Evolutionary conservation across 108 stramenopile genomes (phyloP), one percentile per base, ranked within the genome.

Genomic region (Cyclotella kingstonii): DNA sequence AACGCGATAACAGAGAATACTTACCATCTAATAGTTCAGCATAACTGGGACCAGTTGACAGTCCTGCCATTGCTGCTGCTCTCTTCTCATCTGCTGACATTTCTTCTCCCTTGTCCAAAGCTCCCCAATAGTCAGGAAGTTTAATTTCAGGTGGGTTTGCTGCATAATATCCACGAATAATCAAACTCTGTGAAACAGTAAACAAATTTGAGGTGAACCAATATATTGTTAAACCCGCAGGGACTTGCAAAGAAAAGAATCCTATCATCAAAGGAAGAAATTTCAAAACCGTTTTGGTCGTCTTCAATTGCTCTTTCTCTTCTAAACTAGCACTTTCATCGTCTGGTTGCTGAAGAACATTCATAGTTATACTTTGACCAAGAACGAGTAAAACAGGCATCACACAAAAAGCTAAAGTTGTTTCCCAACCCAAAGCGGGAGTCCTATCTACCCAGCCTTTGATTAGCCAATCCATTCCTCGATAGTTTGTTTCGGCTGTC

Each of bases 161-260:
- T 39, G 81, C 73, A 71, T 87, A 90, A 75, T 89, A 94, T 43
- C 79, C 77, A 31, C 83, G 74, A 33, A 89, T 84, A 10, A 54
- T 68, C 31, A 87, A 63, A 50, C 90, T 80, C 36, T 89, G 83
- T n/a, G 83, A 73, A 52, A 95, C 79, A 12, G 95, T 85, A 55
- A 93, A 86, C 33, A 90, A 42, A 77, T 96, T 97, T 49, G 90
- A 86, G 10, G 90, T 90, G 64, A 96, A 89, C 97, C 97, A 97
- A 70, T 97, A 97, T 39, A 97, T 84, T 9, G 94, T 95, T 48
- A 97, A 69, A 6, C 93, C 97, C n/a, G 97, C 91, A 50, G 97
- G 97, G 12, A 97, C 97, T 73, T 95, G 95, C 22, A 95, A 74
- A 40, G 85, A 85, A 71, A 96, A 96, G 80, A 83, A 96, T 41